Evolutionary conservation across 257 asterid genomes (phyloP).

Genomic region (Coffea eugenioides): DNA sequence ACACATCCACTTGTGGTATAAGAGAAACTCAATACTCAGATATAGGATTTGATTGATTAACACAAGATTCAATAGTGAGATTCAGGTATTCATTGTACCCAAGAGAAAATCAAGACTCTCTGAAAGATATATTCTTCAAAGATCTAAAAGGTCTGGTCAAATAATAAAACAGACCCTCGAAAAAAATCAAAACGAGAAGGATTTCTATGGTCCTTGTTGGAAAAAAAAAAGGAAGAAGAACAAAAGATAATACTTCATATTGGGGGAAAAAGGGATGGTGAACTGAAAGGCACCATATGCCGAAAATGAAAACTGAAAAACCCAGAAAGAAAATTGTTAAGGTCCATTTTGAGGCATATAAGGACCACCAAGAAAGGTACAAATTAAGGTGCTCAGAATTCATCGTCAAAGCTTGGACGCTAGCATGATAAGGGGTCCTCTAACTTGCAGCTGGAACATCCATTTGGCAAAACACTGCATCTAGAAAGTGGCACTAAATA

Average conservation of each 20-base stretch:
- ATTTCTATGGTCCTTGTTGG: not conserved
- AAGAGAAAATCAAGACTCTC: not conserved
- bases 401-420: not conserved
- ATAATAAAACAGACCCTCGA: not conserved
- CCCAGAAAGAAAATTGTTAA: not conserved
- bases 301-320: not conserved
- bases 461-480: not conserved
- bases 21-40: no score
- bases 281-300: not conserved
- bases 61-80: not conserved
- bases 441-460: not conserved
- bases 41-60: not conserved
- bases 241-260: no score
- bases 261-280: not conserved
- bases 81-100: not conserved
- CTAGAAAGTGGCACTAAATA: not conserved
- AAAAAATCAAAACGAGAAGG: not conserved
- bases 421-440: not conserved
- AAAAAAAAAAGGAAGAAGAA: not conserved
- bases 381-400: not conserved
- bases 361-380: not conserved
- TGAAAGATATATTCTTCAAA: not conserved
- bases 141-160: constrained; percentile 4
- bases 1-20: not conserved
- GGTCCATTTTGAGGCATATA: not conserved